These are phyloP conservation scores for Actinomortierella wolfii DNA, from an alignment of 371 early-diverging fungal species.

Conservation along the genomic window DNA sequence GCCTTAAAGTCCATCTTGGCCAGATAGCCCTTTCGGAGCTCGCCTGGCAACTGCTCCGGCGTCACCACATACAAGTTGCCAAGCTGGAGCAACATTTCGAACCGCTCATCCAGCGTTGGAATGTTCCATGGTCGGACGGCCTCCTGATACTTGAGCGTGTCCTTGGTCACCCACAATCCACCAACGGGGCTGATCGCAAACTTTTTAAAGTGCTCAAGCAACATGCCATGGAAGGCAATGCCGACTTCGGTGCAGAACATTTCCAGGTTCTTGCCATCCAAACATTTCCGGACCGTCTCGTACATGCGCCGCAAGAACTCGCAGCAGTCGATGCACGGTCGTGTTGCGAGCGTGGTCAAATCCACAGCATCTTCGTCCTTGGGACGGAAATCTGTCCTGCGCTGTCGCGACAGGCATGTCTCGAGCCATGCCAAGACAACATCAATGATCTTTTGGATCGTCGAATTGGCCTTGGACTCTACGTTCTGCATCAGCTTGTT, in stretches of 20 bases:
- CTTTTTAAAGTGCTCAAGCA: conserved; percentile 92
- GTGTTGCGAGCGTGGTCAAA: conserved; percentile 71
- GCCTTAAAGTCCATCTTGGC: conserved; percentile 77
- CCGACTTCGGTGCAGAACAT: conserved; percentile 82
- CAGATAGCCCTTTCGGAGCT: conserved; percentile 83
- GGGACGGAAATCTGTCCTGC: conserved; percentile 78
- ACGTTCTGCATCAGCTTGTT: conserved; percentile 84
- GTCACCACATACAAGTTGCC: conserved; percentile 90
- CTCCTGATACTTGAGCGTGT: conserved; percentile 93
- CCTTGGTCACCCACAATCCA: conserved; percentile 86
- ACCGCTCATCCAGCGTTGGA: conserved; percentile 77
- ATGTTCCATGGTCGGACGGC: conserved; percentile 77
- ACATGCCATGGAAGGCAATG: conserved; percentile 73
- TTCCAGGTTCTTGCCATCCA: conserved; percentile 84
- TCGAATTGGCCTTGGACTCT: conserved; percentile 76
- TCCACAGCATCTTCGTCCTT: conserved; percentile 82
- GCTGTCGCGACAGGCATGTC: conserved; percentile 66
- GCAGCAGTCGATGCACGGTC: conserved; percentile 74
- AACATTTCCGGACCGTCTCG: conserved; percentile 56
- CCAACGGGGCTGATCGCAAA: conserved; percentile 84
- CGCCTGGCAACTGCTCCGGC: conserved; percentile 85
- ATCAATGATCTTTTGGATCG: conserved; percentile 81
- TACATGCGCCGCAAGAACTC: conserved; percentile 71
- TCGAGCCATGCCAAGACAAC: conserved; percentile 64
- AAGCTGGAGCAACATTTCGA: conserved; percentile 90